Conservation (phyloP, 371 early-diverging fungal genomes). For the Mycotypha africana region DNA sequence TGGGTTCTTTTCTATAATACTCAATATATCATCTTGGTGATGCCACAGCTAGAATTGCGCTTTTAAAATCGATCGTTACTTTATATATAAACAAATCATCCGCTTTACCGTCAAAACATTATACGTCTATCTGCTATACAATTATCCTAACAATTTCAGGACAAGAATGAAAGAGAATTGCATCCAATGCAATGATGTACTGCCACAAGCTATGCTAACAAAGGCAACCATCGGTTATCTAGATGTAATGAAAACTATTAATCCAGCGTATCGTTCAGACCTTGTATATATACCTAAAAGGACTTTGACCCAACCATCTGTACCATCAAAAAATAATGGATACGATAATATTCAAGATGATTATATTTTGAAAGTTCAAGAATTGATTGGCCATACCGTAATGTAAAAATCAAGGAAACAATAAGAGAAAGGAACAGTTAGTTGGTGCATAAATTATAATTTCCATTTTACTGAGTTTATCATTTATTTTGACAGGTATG, state of each 20-base stretch:
- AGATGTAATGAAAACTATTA: not conserved
- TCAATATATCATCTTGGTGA: too few relatives aligned
- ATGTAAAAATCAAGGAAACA: not conserved
- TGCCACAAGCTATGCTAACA: not conserved
- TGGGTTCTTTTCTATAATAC: too few relatives aligned
- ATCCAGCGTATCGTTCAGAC: conserved; percentile 9
- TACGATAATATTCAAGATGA: conserved; percentile 22
- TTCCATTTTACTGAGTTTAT: not conserved
- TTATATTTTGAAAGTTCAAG: conserved; percentile 19
- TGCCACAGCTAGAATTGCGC: too few relatives aligned
- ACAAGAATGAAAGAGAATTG: not conserved
- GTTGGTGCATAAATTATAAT: too few relatives aligned
- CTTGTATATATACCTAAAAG: conserved; percentile 13
- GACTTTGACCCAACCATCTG: conserved; percentile 17
- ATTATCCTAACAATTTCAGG: too few relatives aligned
- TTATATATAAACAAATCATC: too few relatives aligned
- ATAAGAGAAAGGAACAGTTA: too few relatives aligned
- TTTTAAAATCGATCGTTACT: too few relatives aligned
- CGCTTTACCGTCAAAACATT: too few relatives aligned
- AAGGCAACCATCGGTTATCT: conserved; percentile 9
- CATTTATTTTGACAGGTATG: conserved; percentile 47
- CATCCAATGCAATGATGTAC: too few relatives aligned
- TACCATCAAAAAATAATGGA: conserved; percentile 19
- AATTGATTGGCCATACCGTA: conserved; percentile 5
- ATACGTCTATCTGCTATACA: too few relatives aligned